Evolutionary conservation across 768 basidiomycete species (phyloP).

Genomic region (Suillus hirtellus): DNA sequence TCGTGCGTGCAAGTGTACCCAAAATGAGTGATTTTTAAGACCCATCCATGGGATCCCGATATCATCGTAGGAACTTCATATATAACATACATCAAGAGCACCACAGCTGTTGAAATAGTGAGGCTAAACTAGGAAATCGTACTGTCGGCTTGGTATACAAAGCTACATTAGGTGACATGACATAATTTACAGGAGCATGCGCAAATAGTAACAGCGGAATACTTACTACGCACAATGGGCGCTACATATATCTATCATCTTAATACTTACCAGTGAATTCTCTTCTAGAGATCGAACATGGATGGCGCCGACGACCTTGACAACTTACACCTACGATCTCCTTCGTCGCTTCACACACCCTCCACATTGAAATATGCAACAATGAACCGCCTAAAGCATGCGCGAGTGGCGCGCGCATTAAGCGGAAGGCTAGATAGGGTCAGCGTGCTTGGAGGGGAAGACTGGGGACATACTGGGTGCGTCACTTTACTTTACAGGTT

Average conservation of each 20-base stretch:
- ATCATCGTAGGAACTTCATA: too few species aligned
- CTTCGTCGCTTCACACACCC: background rate
- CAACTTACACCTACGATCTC: background rate
- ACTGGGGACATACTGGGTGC: conserved; percentile 70
- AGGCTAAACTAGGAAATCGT: too few species aligned
- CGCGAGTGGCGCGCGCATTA: conserved; percentile 19
- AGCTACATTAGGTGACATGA: background rate
- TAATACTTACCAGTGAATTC: background rate
- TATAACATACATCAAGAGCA: too few species aligned
- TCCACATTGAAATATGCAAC: conserved; percentile 5
- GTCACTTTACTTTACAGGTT: conserved; percentile 13
- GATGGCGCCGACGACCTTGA: background rate
- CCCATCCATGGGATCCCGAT: too few species aligned
- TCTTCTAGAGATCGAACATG: background rate
- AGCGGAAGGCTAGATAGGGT: conserved; percentile 55
- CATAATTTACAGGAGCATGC: conserved; percentile 1
- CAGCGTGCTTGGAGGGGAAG: conserved; percentile 66
- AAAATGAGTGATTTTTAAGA: too few species aligned
- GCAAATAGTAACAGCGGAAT: background rate
- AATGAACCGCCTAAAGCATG: conserved; percentile 10
- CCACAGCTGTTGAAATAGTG: too few species aligned
- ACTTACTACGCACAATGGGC: too few species aligned
- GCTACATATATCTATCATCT: background rate
- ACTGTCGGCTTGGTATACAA: too few species aligned
- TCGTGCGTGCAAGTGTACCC: too few species aligned